Conservation (phyloP, 2,329 filamentous ascomycete genomes). For the Pestalotiopsis sp. region DNA sequence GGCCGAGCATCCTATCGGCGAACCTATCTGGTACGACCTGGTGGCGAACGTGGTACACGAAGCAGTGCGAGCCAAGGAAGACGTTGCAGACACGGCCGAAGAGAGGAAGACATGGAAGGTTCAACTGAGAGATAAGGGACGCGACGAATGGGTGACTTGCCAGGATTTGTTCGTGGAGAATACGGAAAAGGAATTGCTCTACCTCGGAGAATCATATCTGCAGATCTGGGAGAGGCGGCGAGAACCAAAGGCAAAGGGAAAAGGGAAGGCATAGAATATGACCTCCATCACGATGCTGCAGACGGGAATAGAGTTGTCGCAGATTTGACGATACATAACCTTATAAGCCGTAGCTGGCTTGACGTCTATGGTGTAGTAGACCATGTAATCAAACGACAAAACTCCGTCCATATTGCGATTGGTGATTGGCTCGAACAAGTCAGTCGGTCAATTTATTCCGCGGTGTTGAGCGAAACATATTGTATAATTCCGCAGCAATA, state of each 20-base stretch:
- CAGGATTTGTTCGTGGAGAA: conserved; percentile 94
- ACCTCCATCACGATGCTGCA: not conserved
- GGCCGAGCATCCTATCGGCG: conserved; percentile 66
- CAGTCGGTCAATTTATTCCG: not conserved
- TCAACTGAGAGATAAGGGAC: conserved; percentile 79
- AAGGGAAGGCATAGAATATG: conserved; percentile 18
- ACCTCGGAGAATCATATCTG: conserved; percentile 91
- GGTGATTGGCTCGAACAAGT: not conserved
- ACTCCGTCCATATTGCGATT: not conserved
- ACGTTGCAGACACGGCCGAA: conserved; percentile 88
- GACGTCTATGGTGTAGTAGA: not conserved
- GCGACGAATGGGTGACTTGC: conserved; percentile 87
- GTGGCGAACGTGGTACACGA: conserved; percentile 93
- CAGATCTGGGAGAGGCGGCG: conserved; percentile 94
- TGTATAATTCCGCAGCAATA: not conserved
- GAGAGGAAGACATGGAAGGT: conserved; percentile 91
- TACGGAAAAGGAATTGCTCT: conserved; percentile 85
- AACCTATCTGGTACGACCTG: conserved; percentile 92
- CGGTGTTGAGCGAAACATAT: not conserved
- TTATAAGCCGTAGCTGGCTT: not conserved
- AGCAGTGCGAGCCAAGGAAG: conserved; percentile 75
- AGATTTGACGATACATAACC: not conserved
- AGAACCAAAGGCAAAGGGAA: conserved; percentile 45
- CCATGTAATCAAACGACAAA: not conserved
- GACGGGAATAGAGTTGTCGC: not conserved